These are phyloP conservation scores for Spinacia oleracea DNA, from an alignment of 179 eudicot species.

Conservation along the genomic window DNA sequence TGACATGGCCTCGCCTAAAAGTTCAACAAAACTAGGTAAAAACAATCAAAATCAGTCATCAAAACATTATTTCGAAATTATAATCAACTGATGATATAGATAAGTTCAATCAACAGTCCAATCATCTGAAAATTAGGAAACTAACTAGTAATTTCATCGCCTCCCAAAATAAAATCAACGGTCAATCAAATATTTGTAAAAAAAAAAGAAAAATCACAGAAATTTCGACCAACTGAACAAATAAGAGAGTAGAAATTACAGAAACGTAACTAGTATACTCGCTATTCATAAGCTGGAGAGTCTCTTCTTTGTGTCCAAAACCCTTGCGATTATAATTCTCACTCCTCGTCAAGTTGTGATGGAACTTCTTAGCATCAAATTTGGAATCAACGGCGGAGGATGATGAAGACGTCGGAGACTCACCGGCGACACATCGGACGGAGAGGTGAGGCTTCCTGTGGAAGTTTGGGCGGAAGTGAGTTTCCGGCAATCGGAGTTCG, in stretches of 20 bases:
- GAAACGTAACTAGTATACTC: conserved; percentile 71
- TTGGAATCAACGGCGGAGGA: conserved; percentile 40
- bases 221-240: neutral
- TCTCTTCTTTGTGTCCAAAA: conserved; percentile 80
- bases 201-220: neutral
- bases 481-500: conserved; percentile 44
- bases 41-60: too few relatives aligned
- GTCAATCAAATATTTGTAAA: neutral
- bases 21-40: neutral
- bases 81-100: too few relatives aligned
- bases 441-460: conserved; percentile 39
- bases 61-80: too few relatives aligned
- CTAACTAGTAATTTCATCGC: neutral
- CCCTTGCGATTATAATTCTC: conserved; percentile 82
- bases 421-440: conserved; percentile 63
- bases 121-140: neutral
- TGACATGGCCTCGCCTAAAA: neutral
- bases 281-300: conserved; percentile 77
- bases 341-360: conserved; percentile 84
- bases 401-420: conserved; percentile 35
- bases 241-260: neutral
- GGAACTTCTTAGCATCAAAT: conserved; percentile 79
- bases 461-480: conserved; percentile 22
- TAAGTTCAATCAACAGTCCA: neutral
- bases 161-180: neutral